A percentile compares a stretch with the other conserved stretches of the same genome.
phyloP scores from a whole-genome alignment of 2,329 filamentous ascomycete genomes.

The Paraphaeosphaeria minitans region DNA sequence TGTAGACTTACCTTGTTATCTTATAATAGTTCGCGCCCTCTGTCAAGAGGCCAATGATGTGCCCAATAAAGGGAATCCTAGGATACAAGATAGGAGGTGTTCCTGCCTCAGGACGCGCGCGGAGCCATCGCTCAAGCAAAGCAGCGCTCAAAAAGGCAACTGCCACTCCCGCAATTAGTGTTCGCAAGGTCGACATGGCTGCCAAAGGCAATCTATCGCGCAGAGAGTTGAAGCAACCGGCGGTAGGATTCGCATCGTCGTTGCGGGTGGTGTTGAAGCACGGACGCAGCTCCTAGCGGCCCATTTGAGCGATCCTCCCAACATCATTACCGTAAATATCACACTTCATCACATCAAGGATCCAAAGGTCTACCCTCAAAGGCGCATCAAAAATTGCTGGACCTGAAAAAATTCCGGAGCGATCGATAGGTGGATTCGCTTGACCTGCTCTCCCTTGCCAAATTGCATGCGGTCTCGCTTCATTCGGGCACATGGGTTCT shows the following conservation, averaged over 20 bases:
- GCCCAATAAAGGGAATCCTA: slow-evolving; percentile 53
- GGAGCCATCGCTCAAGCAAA: slow-evolving; percentile 18
- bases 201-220: not conserved
- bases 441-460: too few species aligned
- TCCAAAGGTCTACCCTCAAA: not conserved
- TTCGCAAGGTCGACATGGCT: not conserved
- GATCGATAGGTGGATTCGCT: too few species aligned
- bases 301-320: not conserved
- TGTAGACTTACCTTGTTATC: not conserved
- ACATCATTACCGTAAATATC: not conserved
- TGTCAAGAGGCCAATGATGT: slow-evolving; percentile 46
- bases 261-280: not conserved
- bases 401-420: too few species aligned
- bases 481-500: too few species aligned
- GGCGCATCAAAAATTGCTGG: not conserved
- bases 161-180: not conserved
- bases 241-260: not conserved
- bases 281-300: too few species aligned
- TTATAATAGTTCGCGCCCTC: slow-evolving; percentile 2
- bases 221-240: not conserved
- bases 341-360: not conserved
- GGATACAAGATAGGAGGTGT: slow-evolving; percentile 53
- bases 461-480: too few species aligned
- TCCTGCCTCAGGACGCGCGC: slow-evolving; percentile 31
- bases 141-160: slow-evolving; percentile 3